Base-by-base conservation (phyloP, 345 rosid genomes). In the Dimocarpus longan region DNA sequence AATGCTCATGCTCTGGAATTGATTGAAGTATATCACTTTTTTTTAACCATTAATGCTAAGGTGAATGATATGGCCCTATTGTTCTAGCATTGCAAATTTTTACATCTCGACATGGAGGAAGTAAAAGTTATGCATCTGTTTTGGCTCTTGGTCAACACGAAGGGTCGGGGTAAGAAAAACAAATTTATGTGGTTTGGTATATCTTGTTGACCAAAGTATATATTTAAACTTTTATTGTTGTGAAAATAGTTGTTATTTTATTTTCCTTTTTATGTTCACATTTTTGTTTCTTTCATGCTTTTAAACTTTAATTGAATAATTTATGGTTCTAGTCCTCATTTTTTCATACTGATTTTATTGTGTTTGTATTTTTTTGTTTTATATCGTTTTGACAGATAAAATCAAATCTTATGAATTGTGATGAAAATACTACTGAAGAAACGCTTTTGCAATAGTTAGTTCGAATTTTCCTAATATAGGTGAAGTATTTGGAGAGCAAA, bases 81-180 rank as follows among this genome's bases (percentile, higher is more conserved):
- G n/a, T 66, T 80, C 52, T 72, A 75, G 15, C 21, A 2, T 22
- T 83, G 81, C 88, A 95, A 98, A 92, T 95, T 83, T 95, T 95
- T 89, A 87, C 93, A 81, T 89, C 99, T 80, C 93, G 99, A 68
- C 97, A 95, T 65, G 97, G 28, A 26, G 28, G 28, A 96, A 76
- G 97, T 81, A 95, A 91, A 87, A 87, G 76, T 56, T 93, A 88
- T 83, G 95, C 97, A 62, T 91, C 99, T 26, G 98, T 95, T 78
- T 90, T 95, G 91, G 88, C 99, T 83, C 99, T 98, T 22, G 99
- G 99, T 48, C 97, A 88, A 67, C 99, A 92, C 80, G 98, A 95
- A 85, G 95, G 97, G 54, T 77, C 93, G 80, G 93, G 96, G 99
- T 93, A 88, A 85, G 91, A 3, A 21, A 28, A 65, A 65, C 37